phyloP scores from a whole-genome alignment of 2,329 filamentous ascomycete species.

The Eutypella sp. region DNA sequence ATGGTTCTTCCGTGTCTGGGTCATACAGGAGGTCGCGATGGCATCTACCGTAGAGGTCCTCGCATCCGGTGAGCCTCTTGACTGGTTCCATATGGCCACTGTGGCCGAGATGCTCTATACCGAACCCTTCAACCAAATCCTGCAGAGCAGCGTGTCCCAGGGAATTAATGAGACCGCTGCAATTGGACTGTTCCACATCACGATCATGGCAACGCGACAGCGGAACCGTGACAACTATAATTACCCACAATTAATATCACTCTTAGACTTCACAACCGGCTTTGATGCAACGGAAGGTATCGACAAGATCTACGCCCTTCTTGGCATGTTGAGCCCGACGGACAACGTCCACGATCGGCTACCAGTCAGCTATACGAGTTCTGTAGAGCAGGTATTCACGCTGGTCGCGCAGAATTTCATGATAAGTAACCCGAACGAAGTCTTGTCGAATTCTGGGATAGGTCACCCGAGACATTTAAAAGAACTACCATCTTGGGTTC shows the following conservation, averaged over 20 bases:
- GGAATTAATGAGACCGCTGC: not conserved
- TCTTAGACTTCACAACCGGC: not conserved
- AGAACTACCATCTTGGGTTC: not conserved
- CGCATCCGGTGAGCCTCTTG: not conserved
- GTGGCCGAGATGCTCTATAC: not conserved
- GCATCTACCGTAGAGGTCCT: constrained; percentile 2
- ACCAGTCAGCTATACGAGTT: not conserved
- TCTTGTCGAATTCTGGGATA: not conserved
- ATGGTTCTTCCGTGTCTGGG: constrained; percentile 7
- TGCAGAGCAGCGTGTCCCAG: not conserved
- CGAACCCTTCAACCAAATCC: not conserved
- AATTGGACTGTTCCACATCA: not conserved
- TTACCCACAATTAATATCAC: not conserved
- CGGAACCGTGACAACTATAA: not conserved
- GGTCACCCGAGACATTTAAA: not conserved
- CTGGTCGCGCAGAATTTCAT: not conserved
- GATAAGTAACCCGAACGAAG: not conserved
- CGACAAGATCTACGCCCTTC: not conserved
- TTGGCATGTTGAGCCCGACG: not conserved
- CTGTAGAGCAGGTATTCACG: not conserved
- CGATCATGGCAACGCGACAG: not conserved
- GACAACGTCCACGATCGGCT: not conserved
- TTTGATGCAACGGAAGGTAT: not conserved
- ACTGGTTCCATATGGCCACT: not conserved
- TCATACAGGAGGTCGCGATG: constrained; percentile 10